Evolutionary conservation across 176 grass and related monocot genomes (phyloP), one percentile per base, ranked within the genome.

Genomic region (Zoysia japonica): DNA sequence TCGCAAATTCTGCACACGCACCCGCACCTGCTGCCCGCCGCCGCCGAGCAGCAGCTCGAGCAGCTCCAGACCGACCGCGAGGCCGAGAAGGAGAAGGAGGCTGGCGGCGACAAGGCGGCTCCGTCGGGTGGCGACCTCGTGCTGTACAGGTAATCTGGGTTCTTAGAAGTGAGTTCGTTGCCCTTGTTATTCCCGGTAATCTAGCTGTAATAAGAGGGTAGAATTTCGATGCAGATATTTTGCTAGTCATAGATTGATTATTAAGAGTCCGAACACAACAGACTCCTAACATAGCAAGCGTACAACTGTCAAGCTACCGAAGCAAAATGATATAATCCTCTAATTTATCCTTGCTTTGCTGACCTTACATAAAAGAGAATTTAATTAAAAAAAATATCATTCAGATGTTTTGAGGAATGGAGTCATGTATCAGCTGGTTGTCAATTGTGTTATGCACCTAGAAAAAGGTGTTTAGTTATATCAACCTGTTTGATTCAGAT

Each of bases 31-130:
- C 86, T 99, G 10, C 78, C 92, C 3, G 90, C 96, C 9, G 96
- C 96, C 11, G 96, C 84, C 43, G 96, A 99, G 76, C 88, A 95
- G 65, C 96, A 99, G 85, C 92, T 99, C 35, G 86, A 99, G 84
- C 92, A 95, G 79, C 96, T 99, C 52, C 88, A 93, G 79, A 95
- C 84, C 3, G 84, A 87, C 77, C 89, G 76, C 3, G 90, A 93
- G 7, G 78, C 79, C 19, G 81, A 87, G 4, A 68, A 76, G 5
- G 65, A 81, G 36, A 78, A 79, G 86, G 84, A 83, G 28, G 74
- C 71, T 47, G 85, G 54, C 15, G 71, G 87, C 6, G 87, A 92
- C 47, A 90, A 90, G 50, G 67, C 68, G 16, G 66, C 86, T 9
- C 84, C 92, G 43, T 71, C 88, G 11, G 92, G 79, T 11, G 93